A percentile compares a stretch with the other conserved stretches of the same genome.
Evolutionary conservation across 345 rosid species (phyloP).

Genomic region (Heritiera littoralis): DNA sequence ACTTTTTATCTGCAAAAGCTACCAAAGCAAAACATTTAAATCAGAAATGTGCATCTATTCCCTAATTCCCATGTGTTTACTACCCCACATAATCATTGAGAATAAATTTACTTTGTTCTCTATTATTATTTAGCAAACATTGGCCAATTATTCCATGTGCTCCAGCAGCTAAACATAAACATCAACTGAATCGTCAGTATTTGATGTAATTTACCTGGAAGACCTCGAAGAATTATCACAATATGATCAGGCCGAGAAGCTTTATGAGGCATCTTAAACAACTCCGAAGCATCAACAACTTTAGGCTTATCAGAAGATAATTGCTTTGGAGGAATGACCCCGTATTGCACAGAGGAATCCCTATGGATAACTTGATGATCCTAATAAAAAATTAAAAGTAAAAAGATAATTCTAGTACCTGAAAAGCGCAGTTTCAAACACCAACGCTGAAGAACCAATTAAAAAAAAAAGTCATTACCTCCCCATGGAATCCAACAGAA

Average conservation of each 20-base stretch:
- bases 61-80: not conserved
- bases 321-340: conserved; percentile 35
- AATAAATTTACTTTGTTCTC: not conserved
- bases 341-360: conserved; percentile 37
- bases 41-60: not conserved
- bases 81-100: not conserved
- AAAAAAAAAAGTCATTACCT: conserved; percentile 32
- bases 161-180: not conserved
- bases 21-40: not conserved
- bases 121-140: not conserved
- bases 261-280: conserved; percentile 72
- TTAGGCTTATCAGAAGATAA: conserved; percentile 51
- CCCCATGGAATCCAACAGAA: conserved; percentile 30
- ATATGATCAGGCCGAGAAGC: conserved; percentile 77
- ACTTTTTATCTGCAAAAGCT: conserved; percentile 4
- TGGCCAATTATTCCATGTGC: not conserved
- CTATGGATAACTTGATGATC: conserved; percentile 34
- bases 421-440: conserved; percentile 6
- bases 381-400: conserved; percentile 24
- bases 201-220: conserved; percentile 60
- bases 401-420: not conserved
- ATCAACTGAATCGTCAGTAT: not conserved
- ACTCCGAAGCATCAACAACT: conserved; percentile 61
- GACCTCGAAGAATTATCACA: conserved; percentile 87
- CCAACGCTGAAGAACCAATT: conserved; percentile 2